Evolutionary conservation across 1,139 yeast species (phyloP), one percentile per base, ranked within the genome.

Genomic region (Suhomyces panamericanus): DNA sequence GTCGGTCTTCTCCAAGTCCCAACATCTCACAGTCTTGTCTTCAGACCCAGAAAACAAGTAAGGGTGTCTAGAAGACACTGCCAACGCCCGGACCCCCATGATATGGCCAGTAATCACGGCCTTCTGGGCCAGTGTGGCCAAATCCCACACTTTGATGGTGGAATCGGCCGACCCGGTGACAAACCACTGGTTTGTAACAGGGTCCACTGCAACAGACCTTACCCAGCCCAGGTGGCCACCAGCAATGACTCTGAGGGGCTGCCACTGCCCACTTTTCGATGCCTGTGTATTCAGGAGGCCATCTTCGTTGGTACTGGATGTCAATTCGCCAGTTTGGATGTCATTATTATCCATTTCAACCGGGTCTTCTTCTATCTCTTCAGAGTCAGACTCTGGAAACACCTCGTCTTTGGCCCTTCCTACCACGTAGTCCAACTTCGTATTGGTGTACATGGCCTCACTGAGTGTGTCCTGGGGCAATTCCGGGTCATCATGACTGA

Each of bases 171-270:
- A 83, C 0, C 98, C 99, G 0, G 97, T 85, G 3, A 84, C 96
- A 66, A 88, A 93, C 90, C 95, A 93, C 54, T 82, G 78, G 61
- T 91, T 91, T 38, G 86, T 85, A 4, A 72, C 63, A 1, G 96
- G 96, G 49, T 93, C 99, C 8, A 88, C 78, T 8, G 85, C 76
- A 2, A 90, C 72, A 22, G 89, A 75, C 38, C 96, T 74, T 1
- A 95, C 91, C 95, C 98, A 91, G 0, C 99, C 99, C 37, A 79
- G 76, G 60, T 95, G 99, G 3, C 98, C 99, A 2, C 76, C 75
- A 0, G 88, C 83, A 2, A 93, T 75, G 2, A 93, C 90, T 45
- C 88, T 72, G 60, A 73, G 73, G 4, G 89, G 73, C 53, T 80
- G 78, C 95, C 96, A 90, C 3, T 29, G 22, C 3, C 13, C 14